Percentiles rank a stretch among this genome's conserved stretches.
Conservation (phyloP, 1,284 basidiomycete genomes). For the Ceratobasidium sp. region DNA sequence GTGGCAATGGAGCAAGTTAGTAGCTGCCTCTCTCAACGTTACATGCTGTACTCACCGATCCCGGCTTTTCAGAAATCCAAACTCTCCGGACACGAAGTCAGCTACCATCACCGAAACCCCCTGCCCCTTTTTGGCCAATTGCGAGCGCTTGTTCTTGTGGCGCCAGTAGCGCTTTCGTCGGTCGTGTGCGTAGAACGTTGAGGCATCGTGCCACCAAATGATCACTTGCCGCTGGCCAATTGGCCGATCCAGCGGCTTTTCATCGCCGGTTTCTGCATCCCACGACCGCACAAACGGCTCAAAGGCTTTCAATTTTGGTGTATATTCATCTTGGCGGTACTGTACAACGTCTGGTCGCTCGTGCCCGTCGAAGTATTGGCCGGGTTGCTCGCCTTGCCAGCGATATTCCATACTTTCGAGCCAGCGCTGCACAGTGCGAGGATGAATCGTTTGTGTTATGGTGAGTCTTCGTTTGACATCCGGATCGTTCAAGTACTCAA, state of each 20-base stretch:
- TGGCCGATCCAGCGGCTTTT: no score
- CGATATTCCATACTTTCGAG: not conserved
- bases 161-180: slow-evolving; percentile 55
- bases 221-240: slow-evolving; percentile 50
- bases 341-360: slow-evolving; percentile 3
- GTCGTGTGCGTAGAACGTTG: slow-evolving; percentile 61
- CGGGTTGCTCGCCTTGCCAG: not conserved
- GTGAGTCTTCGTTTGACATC: not conserved
- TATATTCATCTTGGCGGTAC: not conserved
- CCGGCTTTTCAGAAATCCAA: slow-evolving; percentile 54
- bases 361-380: slow-evolving; percentile 28
- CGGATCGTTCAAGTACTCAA: not conserved
- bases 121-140: slow-evolving; percentile 59
- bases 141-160: slow-evolving; percentile 51
- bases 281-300: not conserved
- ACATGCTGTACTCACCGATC: slow-evolving; percentile 52
- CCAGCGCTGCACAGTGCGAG: not conserved
- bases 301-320: not conserved
- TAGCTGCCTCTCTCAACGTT: no score
- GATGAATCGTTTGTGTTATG: not conserved
- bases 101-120: slow-evolving; percentile 61
- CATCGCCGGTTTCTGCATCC: no score
- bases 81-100: slow-evolving; percentile 63
- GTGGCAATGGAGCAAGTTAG: no score
- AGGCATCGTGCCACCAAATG: slow-evolving; percentile 52